These are phyloP conservation scores for Elongisporangium anandrum DNA, from an alignment of 352 stramenopile species.

Conservation along the genomic window DNA sequence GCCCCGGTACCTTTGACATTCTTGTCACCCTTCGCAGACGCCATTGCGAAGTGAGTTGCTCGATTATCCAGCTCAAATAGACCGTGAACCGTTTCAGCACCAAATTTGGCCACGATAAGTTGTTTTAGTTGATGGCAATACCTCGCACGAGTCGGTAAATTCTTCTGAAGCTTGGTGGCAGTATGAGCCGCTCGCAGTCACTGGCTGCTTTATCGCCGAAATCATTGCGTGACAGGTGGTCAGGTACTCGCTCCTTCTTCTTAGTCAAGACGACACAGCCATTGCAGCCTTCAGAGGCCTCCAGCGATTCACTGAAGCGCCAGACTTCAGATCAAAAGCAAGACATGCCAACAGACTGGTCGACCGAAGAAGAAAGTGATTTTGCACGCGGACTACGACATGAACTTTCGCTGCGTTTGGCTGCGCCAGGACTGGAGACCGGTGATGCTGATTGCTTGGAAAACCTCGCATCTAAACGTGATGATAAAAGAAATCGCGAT, in stretches of 20 bases:
- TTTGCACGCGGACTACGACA: background rate
- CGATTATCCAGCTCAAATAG: background rate
- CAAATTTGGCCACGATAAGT: background rate
- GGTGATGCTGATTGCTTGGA: background rate
- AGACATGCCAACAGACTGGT: background rate
- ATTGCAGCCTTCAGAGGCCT: background rate
- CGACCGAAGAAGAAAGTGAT: background rate
- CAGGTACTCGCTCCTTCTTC: background rate
- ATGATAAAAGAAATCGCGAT: background rate
- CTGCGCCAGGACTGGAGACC: background rate
- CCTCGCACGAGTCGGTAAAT: background rate
- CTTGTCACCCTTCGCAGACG: background rate
- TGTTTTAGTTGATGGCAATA: background rate
- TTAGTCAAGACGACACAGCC: background rate
- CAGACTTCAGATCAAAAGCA: background rate
- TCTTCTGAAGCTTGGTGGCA: background rate
- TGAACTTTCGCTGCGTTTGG: background rate
- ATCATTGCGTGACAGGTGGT: background rate
- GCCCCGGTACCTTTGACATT: background rate
- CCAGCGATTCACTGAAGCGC: background rate
- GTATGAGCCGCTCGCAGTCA: background rate
- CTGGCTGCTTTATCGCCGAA: background rate
- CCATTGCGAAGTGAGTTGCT: background rate
- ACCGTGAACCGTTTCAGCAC: background rate
- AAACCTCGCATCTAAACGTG: background rate